Evolutionary conservation across 2,329 filamentous ascomycete genomes (phyloP).

Genomic region (Cercospora citrullina): DNA sequence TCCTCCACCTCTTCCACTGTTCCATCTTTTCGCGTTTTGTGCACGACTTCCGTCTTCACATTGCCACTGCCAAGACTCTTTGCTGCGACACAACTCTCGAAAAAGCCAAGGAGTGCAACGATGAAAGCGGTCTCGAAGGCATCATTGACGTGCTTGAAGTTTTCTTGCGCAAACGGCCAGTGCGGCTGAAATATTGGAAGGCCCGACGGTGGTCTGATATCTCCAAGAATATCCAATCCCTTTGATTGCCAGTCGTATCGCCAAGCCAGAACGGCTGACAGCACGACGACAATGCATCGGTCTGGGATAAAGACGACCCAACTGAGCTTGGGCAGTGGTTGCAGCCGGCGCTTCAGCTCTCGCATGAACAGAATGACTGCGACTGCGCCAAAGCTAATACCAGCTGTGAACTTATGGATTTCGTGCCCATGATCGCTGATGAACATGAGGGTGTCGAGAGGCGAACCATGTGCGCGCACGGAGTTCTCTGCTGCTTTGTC

Average conservation of each 20-base stretch:
- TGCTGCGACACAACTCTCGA: slow-evolving; percentile 93
- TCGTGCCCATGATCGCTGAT: slow-evolving; percentile 66
- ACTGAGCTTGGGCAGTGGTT: slow-evolving; percentile 67
- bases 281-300: slow-evolving; percentile 82
- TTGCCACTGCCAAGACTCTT: slow-evolving; percentile 73
- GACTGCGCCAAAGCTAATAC: slow-evolving; percentile 78
- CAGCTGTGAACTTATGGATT: slow-evolving; percentile 71
- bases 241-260: slow-evolving; percentile 72
- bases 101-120: slow-evolving; percentile 95
- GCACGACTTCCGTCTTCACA: slow-evolving; percentile 49
- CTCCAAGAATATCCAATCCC: slow-evolving; percentile 80
- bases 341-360: slow-evolving; percentile 76
- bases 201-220: slow-evolving; percentile 65
- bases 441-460: slow-evolving; percentile 81
- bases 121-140: slow-evolving; percentile 90
- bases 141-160: slow-evolving; percentile 80
- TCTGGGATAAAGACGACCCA: slow-evolving; percentile 87
- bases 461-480: slow-evolving; percentile 78
- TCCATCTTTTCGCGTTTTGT: slow-evolving; percentile 45
- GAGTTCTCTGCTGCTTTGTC: slow-evolving; percentile 61
- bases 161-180: slow-evolving; percentile 76
- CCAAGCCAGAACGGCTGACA: slow-evolving; percentile 79
- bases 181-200: slow-evolving; percentile 75
- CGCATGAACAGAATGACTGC: slow-evolving; percentile 81
- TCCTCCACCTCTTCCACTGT: slow-evolving; percentile 37